These are phyloP conservation scores for Phytophthora pinifolia DNA, from an alignment of 352 stramenopile species.

Conservation along the genomic window DNA sequence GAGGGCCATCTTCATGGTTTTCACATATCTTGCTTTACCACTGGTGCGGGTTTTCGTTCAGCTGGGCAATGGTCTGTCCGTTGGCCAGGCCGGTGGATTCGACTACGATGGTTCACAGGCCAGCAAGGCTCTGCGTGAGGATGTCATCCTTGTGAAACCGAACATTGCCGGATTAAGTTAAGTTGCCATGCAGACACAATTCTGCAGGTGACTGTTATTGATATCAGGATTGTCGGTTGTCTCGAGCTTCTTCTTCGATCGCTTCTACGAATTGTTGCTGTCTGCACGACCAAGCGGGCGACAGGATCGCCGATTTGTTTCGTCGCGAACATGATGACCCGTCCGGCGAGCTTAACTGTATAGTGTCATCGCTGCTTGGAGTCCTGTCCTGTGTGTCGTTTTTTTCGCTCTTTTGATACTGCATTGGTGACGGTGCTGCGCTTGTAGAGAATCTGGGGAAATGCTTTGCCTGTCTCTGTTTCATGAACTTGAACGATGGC, in stretches of 20 bases:
- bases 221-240: not conserved
- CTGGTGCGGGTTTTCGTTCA: no score
- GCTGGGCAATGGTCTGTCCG: no score
- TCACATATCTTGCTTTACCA: no score
- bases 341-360: constrained; percentile 1
- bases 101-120: no score
- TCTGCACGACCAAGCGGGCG: constrained; percentile 11
- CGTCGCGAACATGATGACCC: not conserved
- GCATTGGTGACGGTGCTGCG: not conserved
- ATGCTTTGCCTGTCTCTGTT: not conserved
- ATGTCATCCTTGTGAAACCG: no score
- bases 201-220: no score
- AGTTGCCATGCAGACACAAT: no score
- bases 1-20: no score
- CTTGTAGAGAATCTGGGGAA: not conserved
- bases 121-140: no score
- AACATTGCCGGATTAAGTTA: no score
- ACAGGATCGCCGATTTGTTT: constrained; percentile 1
- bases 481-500: not conserved
- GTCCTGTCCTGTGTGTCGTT: constrained; percentile 2
- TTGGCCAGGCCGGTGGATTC: no score
- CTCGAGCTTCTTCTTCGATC: constrained; percentile 15
- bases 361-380: constrained; percentile 1
- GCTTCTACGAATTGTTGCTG: constrained; percentile 22
- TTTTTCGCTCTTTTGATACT: not conserved